Percentiles rank a stretch among this genome's conserved stretches.
Evolutionary conservation across 2,329 filamentous ascomycete genomes (phyloP).

Genomic region (Aspergillus sp.): DNA sequence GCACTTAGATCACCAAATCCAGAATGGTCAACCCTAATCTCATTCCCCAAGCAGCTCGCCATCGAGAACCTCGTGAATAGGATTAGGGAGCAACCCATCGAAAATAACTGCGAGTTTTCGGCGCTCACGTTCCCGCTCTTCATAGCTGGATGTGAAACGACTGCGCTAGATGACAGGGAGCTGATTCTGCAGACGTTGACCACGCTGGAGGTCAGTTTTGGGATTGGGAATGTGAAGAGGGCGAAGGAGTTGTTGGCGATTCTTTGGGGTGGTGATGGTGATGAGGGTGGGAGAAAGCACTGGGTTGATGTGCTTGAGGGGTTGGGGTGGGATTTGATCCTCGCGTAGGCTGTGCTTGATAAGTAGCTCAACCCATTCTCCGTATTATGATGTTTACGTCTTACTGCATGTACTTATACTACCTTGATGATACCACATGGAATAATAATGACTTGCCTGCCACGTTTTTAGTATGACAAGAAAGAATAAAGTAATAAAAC

Average conservation of each 20-base stretch:
- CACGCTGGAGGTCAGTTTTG: conserved; percentile 35
- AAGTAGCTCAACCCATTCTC: not conserved
- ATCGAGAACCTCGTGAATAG: conserved; percentile 28
- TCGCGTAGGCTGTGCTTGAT: conserved; percentile 21
- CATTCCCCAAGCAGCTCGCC: conserved; percentile 28
- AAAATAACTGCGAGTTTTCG: conserved; percentile 37
- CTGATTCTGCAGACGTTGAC: conserved; percentile 27
- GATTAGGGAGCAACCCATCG: conserved; percentile 28
- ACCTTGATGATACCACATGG: not conserved
- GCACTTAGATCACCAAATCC: not conserved
- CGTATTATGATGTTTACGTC: not conserved
- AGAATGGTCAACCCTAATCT: conserved; percentile 22
- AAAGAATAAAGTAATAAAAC: not conserved
- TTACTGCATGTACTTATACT: not conserved
- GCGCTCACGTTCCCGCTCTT: conserved; percentile 40
- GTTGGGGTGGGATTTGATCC: conserved; percentile 34
- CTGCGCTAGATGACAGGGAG: conserved; percentile 20
- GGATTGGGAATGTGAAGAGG: conserved; percentile 36
- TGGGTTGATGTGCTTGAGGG: conserved; percentile 35
- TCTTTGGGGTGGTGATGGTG: conserved; percentile 23
- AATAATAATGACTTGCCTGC: conserved; percentile 1
- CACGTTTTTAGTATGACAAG: not conserved
- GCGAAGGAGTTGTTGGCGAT: conserved; percentile 32
- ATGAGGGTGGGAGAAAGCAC: conserved; percentile 19
- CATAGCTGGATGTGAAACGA: conserved; percentile 36